Base-by-base conservation (phyloP, 2,329 filamentous ascomycete species). In the Zasmidium citrigriseum region DNA sequence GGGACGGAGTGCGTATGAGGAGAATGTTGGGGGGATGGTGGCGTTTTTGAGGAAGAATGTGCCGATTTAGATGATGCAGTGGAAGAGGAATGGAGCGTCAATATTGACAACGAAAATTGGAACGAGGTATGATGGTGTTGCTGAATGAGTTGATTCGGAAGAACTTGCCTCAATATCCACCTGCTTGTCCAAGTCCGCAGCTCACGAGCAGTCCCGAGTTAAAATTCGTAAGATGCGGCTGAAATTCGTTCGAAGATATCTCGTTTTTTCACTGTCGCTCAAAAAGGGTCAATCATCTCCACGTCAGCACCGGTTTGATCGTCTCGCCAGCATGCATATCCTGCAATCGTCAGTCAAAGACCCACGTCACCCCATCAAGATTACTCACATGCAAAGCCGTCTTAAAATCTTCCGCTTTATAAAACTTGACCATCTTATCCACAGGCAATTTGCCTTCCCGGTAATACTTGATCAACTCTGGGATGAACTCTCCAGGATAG, bases 391-490 rank as follows among this genome's bases (percentile, higher is more conserved):
- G 58, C 45, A 77, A 50, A 20, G 75, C 76, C 25, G 58, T 69
- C 48, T 69, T 66, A 53, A 74, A 74, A 9, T 78, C 75, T 14
- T 73, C 69, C 7, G 72, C 75, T 57, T 71, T 57, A 65, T 77
- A 80, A 11, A 67, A 74, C 60, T 72, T 75, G 46, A 76, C 69
- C 23, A 80, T 65, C 61, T 76, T 75, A 18, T 79, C 70, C 51
- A 79, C 68, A 1, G 77, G 78, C 23, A 81, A 73, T 54, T 71
- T 73, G 4, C 77, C 78, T 11, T 74, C 66, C n/a, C 70, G 67
- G 58, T 77, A 77, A 74, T 77, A 78, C 52, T 74, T 56, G 14
- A 80, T 76, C 72, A 80, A 73, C 54, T 75, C 59, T 1, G 78
- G 78, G 2, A 80, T 68, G 58, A 73, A 77, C 59, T 76, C 68